phyloP scores from a whole-genome alignment of 257 asterid genomes.

The Forsythia suspensa region DNA sequence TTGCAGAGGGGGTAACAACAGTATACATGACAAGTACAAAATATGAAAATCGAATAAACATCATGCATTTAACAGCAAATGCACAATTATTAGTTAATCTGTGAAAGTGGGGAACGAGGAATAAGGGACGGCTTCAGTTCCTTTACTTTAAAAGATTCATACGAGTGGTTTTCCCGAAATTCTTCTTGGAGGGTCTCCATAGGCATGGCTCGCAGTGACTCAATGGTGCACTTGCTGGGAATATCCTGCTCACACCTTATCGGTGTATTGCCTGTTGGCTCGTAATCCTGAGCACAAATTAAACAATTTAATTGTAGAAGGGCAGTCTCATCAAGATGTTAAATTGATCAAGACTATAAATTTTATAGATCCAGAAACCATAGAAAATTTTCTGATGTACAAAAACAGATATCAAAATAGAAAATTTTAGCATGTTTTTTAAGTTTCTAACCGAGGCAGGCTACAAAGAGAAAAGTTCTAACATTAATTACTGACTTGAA shows the following conservation, averaged over 20 bases:
- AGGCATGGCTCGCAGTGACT: slow-evolving; percentile 76
- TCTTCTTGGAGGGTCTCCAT: slow-evolving; percentile 72
- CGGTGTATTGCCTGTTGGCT: slow-evolving; percentile 77
- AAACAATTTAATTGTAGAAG: not conserved
- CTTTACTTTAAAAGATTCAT: slow-evolving; percentile 45
- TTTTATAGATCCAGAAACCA: not conserved
- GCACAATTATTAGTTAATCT: slow-evolving; percentile 45
- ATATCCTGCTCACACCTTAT: slow-evolving; percentile 50
- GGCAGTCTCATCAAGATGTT: not conserved
- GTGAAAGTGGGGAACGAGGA: slow-evolving; percentile 77
- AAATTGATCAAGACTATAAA: not conserved
- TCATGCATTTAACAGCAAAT: slow-evolving; percentile 3
- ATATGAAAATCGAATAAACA: slow-evolving; percentile 26
- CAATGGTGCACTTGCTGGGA: slow-evolving; percentile 72
- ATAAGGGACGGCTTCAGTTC: slow-evolving; percentile 46
- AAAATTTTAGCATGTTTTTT: not conserved
- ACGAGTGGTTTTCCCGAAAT: slow-evolving; percentile 58
- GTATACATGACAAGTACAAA: slow-evolving; percentile 33
- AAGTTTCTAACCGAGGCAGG: not conserved
- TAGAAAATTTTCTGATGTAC: not conserved
- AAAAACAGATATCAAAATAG: not conserved
- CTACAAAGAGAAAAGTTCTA: not conserved
- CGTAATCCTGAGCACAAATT: slow-evolving; percentile 50
- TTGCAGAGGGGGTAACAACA: not conserved
- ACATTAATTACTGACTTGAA: not conserved